A percentile compares a stretch with the other conserved stretches of the same genome.
phyloP scores from a whole-genome alignment of 257 asterid species.

The Voacanga thouarsii region DNA sequence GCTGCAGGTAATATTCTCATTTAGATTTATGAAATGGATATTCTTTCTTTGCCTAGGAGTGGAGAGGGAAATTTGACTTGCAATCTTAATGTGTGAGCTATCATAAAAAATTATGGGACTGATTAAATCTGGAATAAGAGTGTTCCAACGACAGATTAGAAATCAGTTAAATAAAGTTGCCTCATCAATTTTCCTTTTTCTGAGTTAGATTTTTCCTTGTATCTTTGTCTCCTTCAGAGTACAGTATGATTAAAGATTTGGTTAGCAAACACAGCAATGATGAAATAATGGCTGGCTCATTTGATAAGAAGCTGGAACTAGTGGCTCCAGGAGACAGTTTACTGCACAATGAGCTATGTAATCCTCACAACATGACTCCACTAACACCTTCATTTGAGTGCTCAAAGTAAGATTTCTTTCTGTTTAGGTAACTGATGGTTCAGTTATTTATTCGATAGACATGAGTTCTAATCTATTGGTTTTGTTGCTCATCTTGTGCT shows the following conservation, averaged over 20 bases:
- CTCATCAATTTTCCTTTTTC: neutral
- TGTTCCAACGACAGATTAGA: neutral
- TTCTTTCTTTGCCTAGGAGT: neutral
- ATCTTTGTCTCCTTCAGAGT: slow-evolving; percentile 31
- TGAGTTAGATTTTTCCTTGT: neutral
- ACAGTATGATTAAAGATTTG: slow-evolving; percentile 30
- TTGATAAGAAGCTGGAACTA: slow-evolving; percentile 23
- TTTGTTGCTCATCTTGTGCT: slow-evolving; percentile 11
- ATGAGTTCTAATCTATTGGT: slow-evolving; percentile 2
- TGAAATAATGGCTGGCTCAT: slow-evolving; percentile 32
- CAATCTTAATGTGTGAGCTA: neutral
- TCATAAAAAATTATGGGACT: neutral
- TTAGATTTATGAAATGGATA: neutral
- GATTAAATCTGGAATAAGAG: neutral
- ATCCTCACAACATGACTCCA: slow-evolving; percentile 54
- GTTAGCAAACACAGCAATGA: slow-evolving; percentile 31
- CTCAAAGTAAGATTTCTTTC: slow-evolving; percentile 40
- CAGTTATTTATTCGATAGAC: neutral
- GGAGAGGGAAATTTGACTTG: neutral
- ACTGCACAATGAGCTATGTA: slow-evolving; percentile 29
- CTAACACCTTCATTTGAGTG: slow-evolving; percentile 51
- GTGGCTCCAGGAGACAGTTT: slow-evolving; percentile 28
- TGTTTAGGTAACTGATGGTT: neutral
- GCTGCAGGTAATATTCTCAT: neutral
- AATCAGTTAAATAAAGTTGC: neutral